Evolutionary conservation across 306 rosid genomes (phyloP).

Genomic region (Senna siamea): DNA sequence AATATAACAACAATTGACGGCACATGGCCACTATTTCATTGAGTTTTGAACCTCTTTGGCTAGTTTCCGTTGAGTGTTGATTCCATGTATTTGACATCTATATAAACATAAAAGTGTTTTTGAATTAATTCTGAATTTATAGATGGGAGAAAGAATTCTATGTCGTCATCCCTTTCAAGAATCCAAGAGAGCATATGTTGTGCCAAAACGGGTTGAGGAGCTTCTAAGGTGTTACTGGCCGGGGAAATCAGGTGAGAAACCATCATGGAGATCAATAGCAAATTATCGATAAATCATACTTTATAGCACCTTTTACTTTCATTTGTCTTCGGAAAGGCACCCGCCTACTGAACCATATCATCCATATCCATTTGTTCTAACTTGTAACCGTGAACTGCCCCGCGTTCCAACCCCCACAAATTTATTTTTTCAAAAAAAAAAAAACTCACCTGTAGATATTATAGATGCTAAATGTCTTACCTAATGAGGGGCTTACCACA

Average conservation of each 20-base stretch:
- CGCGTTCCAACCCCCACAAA: too few relatives aligned
- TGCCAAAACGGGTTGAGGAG: constrained; percentile 84
- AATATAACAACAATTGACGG: not conserved
- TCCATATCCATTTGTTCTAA: not conserved
- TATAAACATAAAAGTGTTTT: constrained; percentile 11
- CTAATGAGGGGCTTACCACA: not conserved
- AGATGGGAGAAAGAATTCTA: constrained; percentile 78
- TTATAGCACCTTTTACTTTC: not conserved
- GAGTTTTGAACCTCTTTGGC: not conserved
- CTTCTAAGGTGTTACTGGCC: constrained; percentile 78
- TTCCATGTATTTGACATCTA: constrained; percentile 10
- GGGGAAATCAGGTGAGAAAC: constrained; percentile 60
- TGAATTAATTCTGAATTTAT: constrained; percentile 13
- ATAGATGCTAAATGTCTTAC: constrained; percentile 22
- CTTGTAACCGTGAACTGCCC: constrained; percentile 21
- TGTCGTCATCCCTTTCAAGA: constrained; percentile 89
- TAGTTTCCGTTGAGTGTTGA: too few relatives aligned
- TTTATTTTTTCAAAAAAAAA: too few relatives aligned
- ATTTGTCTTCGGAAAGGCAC: not conserved
- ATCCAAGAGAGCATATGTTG: constrained; percentile 87
- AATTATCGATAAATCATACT: constrained; percentile 3
- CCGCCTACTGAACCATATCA: not conserved
- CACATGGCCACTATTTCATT: not conserved
- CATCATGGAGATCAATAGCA: not conserved
- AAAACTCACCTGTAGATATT: too few relatives aligned